phyloP scores from a whole-genome alignment of 306 rosid genomes.

The Alnus glutinosa region DNA sequence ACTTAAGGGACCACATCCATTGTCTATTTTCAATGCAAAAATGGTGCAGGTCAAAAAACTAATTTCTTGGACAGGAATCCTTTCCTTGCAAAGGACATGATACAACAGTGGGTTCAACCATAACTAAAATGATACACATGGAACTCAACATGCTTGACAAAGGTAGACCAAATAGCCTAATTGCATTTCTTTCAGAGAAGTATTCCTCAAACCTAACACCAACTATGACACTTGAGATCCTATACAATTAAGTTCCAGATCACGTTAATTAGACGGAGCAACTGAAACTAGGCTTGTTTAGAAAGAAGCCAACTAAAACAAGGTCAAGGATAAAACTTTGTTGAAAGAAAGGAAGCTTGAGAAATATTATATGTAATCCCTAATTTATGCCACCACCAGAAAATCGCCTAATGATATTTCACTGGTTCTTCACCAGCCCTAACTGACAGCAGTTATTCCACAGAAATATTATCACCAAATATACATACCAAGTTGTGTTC shows the following conservation, averaged over 20 bases:
- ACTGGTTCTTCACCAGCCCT: neutral
- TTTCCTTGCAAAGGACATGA: neutral
- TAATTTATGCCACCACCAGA: neutral
- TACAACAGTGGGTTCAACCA: neutral
- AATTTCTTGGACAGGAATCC: neutral
- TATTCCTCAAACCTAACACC: neutral
- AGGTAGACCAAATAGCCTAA: neutral
- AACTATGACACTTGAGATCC: neutral
- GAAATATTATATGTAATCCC: neutral
- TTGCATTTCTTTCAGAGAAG: neutral
- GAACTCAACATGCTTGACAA: neutral
- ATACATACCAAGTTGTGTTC: neutral
- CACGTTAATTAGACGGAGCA: neutral
- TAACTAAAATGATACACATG: neutral
- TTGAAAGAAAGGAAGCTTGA: neutral
- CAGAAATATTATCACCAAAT: neutral
- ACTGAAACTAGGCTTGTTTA: neutral
- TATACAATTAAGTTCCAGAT: neutral
- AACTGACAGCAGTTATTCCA: neutral
- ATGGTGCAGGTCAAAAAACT: neutral
- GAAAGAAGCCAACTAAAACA: neutral
- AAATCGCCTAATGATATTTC: neutral
- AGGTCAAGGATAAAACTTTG: neutral
- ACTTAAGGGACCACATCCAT: neutral
- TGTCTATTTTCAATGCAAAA: neutral